Conservation (phyloP, 306 rosid genomes). For the Quercus berberidifolia region DNA sequence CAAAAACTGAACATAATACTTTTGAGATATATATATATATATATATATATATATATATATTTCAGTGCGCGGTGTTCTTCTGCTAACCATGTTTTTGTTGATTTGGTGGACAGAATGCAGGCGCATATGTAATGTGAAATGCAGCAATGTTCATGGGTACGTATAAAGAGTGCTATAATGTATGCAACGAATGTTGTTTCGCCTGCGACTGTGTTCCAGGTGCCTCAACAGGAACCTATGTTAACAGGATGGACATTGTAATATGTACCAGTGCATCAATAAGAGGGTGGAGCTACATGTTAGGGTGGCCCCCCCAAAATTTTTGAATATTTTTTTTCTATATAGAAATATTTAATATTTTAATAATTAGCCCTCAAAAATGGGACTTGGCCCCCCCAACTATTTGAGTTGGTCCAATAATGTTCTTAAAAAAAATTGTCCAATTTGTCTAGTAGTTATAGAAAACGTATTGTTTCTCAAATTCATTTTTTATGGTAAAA, state of each 20-base stretch:
- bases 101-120: conserved; percentile 47
- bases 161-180: not conserved
- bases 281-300: not conserved
- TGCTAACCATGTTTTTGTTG: not conserved
- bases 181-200: conserved; percentile 68
- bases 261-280: conserved; percentile 77
- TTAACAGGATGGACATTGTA: conserved; percentile 43
- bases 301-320: no score
- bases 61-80: not conserved
- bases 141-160: conserved; percentile 41
- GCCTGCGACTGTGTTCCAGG: conserved; percentile 79
- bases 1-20: not conserved
- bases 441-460: no score
- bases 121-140: conserved; percentile 56
- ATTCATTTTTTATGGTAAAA: no score
- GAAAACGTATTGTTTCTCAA: no score
- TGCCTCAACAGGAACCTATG: conserved; percentile 60
- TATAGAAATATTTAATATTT: no score
- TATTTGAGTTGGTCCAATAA: no score
- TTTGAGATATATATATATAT: not conserved
- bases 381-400: no score
- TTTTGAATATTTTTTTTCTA: no score
- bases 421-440: no score
- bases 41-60: not conserved
- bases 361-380: no score